Conservation (phyloP, 768 basidiomycete species). For the Tricholomella constricta region DNA sequence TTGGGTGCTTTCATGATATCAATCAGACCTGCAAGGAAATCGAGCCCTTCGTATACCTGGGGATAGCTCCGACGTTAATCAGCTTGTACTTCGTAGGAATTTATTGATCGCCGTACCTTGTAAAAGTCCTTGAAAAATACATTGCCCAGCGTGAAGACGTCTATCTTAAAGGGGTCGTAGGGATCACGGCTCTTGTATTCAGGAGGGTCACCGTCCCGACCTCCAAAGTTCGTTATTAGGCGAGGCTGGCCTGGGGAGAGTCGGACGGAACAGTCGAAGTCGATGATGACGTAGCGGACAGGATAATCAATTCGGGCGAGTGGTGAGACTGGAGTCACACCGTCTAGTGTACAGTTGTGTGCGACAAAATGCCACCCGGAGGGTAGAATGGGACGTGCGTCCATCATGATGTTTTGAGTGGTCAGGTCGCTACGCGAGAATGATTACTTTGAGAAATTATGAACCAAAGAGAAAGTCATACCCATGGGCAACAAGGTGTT, state of each 20-base stretch:
- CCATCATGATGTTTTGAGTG: conserved; percentile 41
- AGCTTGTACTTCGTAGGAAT: conserved; percentile 1
- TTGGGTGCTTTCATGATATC: conserved; percentile 24
- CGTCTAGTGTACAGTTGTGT: conserved; percentile 31
- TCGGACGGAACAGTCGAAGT: conserved; percentile 30
- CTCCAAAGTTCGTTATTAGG: conserved; percentile 8
- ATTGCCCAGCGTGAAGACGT: too few relatives aligned
- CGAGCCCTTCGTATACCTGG: conserved; percentile 22
- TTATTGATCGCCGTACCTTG: conserved; percentile 15
- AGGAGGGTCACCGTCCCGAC: conserved; percentile 8
- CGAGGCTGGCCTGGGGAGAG: conserved; percentile 17
- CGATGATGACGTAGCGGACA: conserved; percentile 41
- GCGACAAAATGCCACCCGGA: conserved; percentile 37
- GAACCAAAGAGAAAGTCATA: conserved; percentile 8
- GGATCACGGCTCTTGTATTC: background rate
- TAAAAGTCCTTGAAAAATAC: conserved; percentile 16
- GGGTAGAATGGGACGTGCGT: conserved; percentile 31
- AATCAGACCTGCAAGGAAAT: conserved; percentile 27
- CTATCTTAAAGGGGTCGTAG: too few relatives aligned
- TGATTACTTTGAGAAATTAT: background rate
- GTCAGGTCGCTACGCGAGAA: conserved; percentile 25
- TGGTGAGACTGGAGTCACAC: conserved; percentile 26
- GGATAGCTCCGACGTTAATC: too few relatives aligned
- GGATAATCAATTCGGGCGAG: conserved; percentile 33
- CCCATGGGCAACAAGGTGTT: conserved; percentile 34